Base-by-base conservation (phyloP, 169 alveolate species). In the Plasmodium vinckei region DNA sequence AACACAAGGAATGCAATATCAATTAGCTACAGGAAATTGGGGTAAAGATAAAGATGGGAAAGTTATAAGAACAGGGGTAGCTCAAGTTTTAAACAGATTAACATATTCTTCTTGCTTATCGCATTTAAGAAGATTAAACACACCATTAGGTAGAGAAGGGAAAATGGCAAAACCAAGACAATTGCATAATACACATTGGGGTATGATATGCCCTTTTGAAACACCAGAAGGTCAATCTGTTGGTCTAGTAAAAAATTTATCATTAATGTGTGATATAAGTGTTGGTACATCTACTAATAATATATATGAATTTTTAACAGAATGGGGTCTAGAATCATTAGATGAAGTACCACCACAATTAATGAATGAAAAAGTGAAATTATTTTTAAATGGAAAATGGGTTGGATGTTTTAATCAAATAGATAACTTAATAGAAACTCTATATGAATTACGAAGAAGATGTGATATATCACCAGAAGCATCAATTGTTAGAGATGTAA, bases 211-310 rank as follows among this genome's bases (percentile, higher is more conserved):
- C 91, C 99, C 99, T 9, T 99, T 99, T 7, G 99, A 99, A 92
- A 99, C 99, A 19, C 99, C 99, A 1, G 99, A 99, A 94, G 99
- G 99, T 10, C 99, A 98, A 57, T 99, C 99, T 0, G 99, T 99
- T 86, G 99, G 99, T 2, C 95, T 99, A 57, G 99, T 99, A 70
- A 99, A 99, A 92, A 99, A 99, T 92, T 94, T 99, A 71, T 98
- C 99, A 1, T 93, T 99, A 51, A 98, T 98, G 99, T 97, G 99
- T 54, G 95, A 96, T 86, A 98, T 99, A 61, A 97, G 99, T 46
- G 99, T 98, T 13, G 99, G 99, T 17, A 93, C 97, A 51, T 92
- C 97, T 25, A 91, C 99, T 0, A 92, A 93, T 61, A 94, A 95
- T 25, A 94, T 98, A 56, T 90, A 92, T 73, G 97, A 96, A 63